Evolutionary conservation across 352 stramenopile genomes (phyloP), one percentile per base, ranked within the genome.

Genomic region (Globisporangium nagaii): DNA sequence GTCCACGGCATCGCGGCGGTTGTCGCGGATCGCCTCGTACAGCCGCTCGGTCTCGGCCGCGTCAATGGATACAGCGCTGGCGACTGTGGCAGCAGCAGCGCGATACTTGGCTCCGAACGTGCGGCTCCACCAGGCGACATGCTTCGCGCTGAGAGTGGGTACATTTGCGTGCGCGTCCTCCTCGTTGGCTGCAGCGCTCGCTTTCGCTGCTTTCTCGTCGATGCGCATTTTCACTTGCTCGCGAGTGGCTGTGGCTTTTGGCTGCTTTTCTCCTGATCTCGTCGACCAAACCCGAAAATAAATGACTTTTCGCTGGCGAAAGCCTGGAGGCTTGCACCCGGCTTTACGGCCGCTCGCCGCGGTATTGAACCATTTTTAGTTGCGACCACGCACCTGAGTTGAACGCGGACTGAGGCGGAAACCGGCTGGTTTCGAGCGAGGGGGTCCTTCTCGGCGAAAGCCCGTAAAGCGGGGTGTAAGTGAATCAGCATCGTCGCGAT

Each of bases 21-120:
- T 81, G 30, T 68, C 61, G 12, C 63, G 66, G 43, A 84, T 80
- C 28, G 66, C 60, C 11, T 70, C 34, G 9, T 65, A 79, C 25
- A 81, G 35, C 51, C 46, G 32, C 31, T 43, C 11, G 11, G 56
- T 17, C 13, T 13, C 59, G 24, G 43, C 27, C 15, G 32, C 35
- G 7, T 32, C 1, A 13, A 20, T 39, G 39, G 4, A 13, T 35
- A 4, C n/a, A n/a, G n/a, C n/a, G n/a, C n/a, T n/a, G n/a, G n/a
- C n/a, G n/a, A n/a, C 17, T 34, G 13, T 40, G 6, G 20, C 43
- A 39, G 49, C 35, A 34, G 22, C 30, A 48, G 39, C 2, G 22
- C 31, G 31, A 45, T 46, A 60, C 19, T 32, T 53, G 31, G 31
- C n/a, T 55, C 53, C 53, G 32, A 65, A 65, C 10, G 27, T 60